Evolutionary conservation across 257 asterid genomes (phyloP).

Genomic region (Vinca minor): DNA sequence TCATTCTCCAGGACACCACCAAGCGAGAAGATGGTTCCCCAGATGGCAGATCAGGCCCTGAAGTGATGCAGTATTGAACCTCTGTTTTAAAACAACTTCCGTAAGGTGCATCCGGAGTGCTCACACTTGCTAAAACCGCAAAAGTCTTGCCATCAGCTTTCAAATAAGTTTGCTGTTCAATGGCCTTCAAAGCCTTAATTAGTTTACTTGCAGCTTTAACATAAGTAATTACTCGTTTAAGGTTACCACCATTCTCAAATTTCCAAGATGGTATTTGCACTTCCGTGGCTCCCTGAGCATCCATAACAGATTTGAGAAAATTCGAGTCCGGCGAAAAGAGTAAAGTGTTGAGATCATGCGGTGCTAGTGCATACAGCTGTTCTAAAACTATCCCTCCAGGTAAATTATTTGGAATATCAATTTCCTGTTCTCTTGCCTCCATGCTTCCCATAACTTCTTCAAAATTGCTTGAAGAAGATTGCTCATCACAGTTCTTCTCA

Average conservation of each 20-base stretch:
- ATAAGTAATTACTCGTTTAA: constrained; percentile 52
- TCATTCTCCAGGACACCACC: constrained; percentile 81
- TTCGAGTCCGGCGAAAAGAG: constrained; percentile 70
- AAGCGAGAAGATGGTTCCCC: constrained; percentile 72
- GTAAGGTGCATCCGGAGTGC: constrained; percentile 95
- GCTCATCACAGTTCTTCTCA: constrained; percentile 45
- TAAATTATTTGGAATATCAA: constrained; percentile 57
- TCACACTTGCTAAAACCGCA: constrained; percentile 59
- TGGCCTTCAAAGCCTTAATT: constrained; percentile 75
- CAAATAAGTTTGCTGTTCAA: constrained; percentile 75
- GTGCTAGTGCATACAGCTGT: constrained; percentile 51
- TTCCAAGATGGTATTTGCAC: constrained; percentile 75
- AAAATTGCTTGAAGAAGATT: constrained; percentile 41
- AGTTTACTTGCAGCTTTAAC: constrained; percentile 74
- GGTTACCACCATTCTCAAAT: constrained; percentile 46
- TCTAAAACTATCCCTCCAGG: constrained; percentile 75
- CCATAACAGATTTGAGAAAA: constrained; percentile 47
- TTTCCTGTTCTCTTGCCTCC: constrained; percentile 57
- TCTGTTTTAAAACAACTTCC: constrained; percentile 70
- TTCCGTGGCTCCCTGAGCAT: constrained; percentile 67
- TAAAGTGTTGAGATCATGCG: constrained; percentile 57
- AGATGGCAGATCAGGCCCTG: constrained; percentile 85
- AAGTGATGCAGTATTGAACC: constrained; percentile 71
- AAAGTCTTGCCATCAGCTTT: constrained; percentile 69
- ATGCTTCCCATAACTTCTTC: constrained; percentile 58